A percentile compares a stretch with the other conserved stretches of the same genome.
Evolutionary conservation across 1,139 yeast genomes (phyloP).

Genomic region (Sugiyamaella japonica): DNA sequence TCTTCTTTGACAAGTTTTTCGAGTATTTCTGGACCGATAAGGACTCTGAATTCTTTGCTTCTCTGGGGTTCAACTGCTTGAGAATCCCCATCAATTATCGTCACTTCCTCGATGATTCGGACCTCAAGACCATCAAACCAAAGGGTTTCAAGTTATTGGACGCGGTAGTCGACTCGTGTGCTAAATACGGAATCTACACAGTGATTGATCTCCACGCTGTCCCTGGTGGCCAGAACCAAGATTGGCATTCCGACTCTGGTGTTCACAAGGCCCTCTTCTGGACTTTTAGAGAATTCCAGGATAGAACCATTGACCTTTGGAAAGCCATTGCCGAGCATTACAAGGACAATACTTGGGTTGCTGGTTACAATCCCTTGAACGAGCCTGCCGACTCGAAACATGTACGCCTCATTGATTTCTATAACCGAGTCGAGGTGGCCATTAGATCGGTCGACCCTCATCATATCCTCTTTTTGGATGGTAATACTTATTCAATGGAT

Average conservation of each 20-base stretch:
- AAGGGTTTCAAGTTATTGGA: constrained; percentile 48
- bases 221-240: constrained; percentile 53
- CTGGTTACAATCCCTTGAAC: constrained; percentile 51
- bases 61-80: constrained; percentile 47
- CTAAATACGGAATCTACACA: constrained; percentile 44
- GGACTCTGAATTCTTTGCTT: constrained; percentile 47
- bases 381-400: constrained; percentile 49
- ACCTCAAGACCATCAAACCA: constrained; percentile 43
- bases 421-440: constrained; percentile 40
- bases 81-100: constrained; percentile 52
- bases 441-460: constrained; percentile 47
- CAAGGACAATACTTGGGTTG: constrained; percentile 47
- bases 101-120: constrained; percentile 49
- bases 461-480: constrained; percentile 49
- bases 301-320: constrained; percentile 47
- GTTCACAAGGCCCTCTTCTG: constrained; percentile 48
- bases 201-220: constrained; percentile 48
- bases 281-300: constrained; percentile 49
- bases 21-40: constrained; percentile 51
- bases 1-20: constrained; percentile 49
- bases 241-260: constrained; percentile 50
- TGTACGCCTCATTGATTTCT: constrained; percentile 42
- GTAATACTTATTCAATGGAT: constrained; percentile 51
- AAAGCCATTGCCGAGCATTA: constrained; percentile 45
- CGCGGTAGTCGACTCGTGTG: constrained; percentile 44